Percentiles rank a stretch among this genome's conserved stretches.
phyloP scores from a whole-genome alignment of 768 basidiomycete species.

The Kwoniella bestiolae region DNA sequence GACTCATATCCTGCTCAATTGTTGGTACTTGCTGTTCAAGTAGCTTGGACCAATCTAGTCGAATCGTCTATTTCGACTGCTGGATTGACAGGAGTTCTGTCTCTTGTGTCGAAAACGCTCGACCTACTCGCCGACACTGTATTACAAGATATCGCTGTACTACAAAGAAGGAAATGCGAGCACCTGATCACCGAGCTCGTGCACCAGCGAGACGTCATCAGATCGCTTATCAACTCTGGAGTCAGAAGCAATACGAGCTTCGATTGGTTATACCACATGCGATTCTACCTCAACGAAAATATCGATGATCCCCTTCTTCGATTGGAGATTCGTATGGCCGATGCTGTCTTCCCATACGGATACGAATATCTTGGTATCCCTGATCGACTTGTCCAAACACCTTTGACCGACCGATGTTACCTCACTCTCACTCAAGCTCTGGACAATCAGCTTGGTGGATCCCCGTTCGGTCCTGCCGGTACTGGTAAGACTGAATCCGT shows the following conservation, averaged over 20 bases:
- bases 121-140: slow-evolving; percentile 98
- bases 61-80: slow-evolving; percentile 62
- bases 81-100: slow-evolving; percentile 69
- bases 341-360: slow-evolving; percentile 92
- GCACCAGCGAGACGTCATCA: slow-evolving; percentile 93
- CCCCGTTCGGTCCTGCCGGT: slow-evolving; percentile 97
- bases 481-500: slow-evolving; percentile 99
- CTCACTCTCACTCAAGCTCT: slow-evolving; percentile 94
- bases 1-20: slow-evolving; percentile 94
- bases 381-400: slow-evolving; percentile 96
- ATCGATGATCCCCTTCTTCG: slow-evolving; percentile 78
- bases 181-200: slow-evolving; percentile 98
- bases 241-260: slow-evolving; percentile 73
- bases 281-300: slow-evolving; percentile 82
- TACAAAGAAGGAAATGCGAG: slow-evolving; percentile 97
- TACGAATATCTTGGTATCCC: slow-evolving; percentile 99
- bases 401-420: slow-evolving; percentile 94
- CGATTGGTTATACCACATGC: slow-evolving; percentile 97
- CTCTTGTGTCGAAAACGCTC: slow-evolving; percentile 76
- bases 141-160: slow-evolving; percentile 80
- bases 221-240: slow-evolving; percentile 71
- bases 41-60: slow-evolving; percentile 88
- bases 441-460: slow-evolving; percentile 90
- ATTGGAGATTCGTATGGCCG: slow-evolving; percentile 79
- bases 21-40: slow-evolving; percentile 91